Conservation (phyloP, 2,329 filamentous ascomycete species). For the Nigrospora sphaerica region DNA sequence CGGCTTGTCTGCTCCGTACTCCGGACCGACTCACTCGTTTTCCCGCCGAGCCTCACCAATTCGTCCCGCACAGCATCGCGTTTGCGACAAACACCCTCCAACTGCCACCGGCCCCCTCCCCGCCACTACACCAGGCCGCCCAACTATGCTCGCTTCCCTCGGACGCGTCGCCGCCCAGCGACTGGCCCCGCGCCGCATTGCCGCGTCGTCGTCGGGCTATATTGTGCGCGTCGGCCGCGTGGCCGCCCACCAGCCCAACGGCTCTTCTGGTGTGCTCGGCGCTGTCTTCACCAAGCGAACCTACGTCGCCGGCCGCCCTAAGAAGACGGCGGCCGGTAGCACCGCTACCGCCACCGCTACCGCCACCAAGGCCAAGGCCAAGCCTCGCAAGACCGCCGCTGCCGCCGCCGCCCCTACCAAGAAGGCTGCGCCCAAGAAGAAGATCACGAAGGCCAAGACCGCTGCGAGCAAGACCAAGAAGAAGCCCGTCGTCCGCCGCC, state of each 20-base stretch:
- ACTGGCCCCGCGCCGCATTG: slow-evolving; percentile 9
- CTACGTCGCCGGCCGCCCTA: slow-evolving; percentile 10
- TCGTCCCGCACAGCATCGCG: no score
- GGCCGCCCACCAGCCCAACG: slow-evolving; percentile 1
- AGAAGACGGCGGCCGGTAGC: slow-evolving; percentile 1
- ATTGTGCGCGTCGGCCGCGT: slow-evolving; percentile 10
- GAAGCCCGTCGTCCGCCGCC: slow-evolving; percentile 12
- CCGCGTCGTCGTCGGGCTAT: slow-evolving; percentile 11
- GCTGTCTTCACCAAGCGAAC: slow-evolving; percentile 4
- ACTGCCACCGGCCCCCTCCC: no score
- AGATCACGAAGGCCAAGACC: slow-evolving; percentile 15
- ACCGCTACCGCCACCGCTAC: slow-evolving; percentile 3
- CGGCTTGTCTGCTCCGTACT: no score
- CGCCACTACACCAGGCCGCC: no score
- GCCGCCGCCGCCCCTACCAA: slow-evolving; percentile 1
- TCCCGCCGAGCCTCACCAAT: no score
- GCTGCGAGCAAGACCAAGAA: slow-evolving; percentile 17
- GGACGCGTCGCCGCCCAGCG: slow-evolving; percentile 31
- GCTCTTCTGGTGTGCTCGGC: slow-evolving; percentile 1
- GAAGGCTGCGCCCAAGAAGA: slow-evolving; percentile 11
- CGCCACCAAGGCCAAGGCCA: slow-evolving; percentile 11
- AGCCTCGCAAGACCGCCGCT: slow-evolving; percentile 16
- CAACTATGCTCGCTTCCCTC: slow-evolving; percentile 33
- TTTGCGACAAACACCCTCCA: no score
- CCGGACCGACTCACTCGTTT: no score